A percentile compares a stretch with the other conserved stretches of the same genome.
These are phyloP conservation scores for Carex scoparia DNA, from an alignment of 176 grass and related monocot species.

Conservation along the genomic window DNA sequence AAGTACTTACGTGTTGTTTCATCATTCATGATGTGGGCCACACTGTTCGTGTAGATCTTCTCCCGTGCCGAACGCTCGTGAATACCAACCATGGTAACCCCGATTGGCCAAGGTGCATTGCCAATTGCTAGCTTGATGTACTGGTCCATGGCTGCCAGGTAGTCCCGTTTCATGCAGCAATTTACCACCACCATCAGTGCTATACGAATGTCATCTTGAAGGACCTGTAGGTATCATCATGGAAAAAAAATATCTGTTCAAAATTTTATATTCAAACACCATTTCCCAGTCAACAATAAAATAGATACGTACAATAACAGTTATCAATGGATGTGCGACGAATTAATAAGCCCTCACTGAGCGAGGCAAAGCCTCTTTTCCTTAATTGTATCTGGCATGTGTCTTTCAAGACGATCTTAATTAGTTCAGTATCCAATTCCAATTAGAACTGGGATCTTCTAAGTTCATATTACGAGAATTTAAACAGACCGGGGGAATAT, in stretches of 20 bases:
- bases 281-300: not conserved
- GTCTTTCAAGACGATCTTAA: not conserved
- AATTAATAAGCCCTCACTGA: not conserved
- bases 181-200: conserved; percentile 65
- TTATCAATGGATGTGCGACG: not conserved
- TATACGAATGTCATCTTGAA: conserved; percentile 65
- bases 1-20: conserved; percentile 92
- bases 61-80: conserved; percentile 83
- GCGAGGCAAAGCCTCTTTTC: not conserved
- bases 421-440: not conserved
- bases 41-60: conserved; percentile 81
- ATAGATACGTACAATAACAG: not conserved
- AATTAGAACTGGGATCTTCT: not conserved
- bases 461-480: not conserved
- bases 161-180: conserved; percentile 82
- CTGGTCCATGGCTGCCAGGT: conserved; percentile 82
- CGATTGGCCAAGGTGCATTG: conserved; percentile 90
- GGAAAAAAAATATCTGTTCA: not conserved
- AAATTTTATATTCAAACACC: not conserved
- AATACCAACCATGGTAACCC: conserved; percentile 95
- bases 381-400: too few species aligned
- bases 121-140: conserved; percentile 91
- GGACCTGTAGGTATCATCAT: conserved; percentile 39
- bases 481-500: not conserved
- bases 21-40: conserved; percentile 94